phyloP scores from a whole-genome alignment of 2,329 filamentous ascomycete genomes.

The Thermothelomyces thermophilus region DNA sequence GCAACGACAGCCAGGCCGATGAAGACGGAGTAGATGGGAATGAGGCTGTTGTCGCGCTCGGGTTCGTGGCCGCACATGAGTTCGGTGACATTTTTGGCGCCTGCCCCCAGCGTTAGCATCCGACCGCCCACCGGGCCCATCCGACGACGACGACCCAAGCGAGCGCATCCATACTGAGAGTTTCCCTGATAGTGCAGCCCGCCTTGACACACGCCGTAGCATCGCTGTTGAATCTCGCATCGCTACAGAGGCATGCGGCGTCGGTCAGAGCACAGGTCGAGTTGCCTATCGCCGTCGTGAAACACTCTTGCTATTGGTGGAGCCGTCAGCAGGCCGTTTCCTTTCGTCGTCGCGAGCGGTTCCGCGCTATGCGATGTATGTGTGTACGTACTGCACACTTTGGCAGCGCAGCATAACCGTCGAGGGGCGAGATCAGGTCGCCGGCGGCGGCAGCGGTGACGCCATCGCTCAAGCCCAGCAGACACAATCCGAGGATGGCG shows the following conservation, averaged over 20 bases:
- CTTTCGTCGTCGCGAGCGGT: neutral
- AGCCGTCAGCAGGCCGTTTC: neutral
- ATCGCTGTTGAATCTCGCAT: slow-evolving; percentile 27
- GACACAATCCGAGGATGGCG: slow-evolving; percentile 17
- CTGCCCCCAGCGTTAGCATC: slow-evolving; percentile 9
- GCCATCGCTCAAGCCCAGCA: slow-evolving; percentile 7
- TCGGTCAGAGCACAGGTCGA: neutral
- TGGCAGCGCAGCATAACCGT: slow-evolving; percentile 6
- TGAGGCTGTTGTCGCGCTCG: slow-evolving; percentile 8
- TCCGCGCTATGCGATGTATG: neutral
- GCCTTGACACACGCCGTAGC: slow-evolving; percentile 11
- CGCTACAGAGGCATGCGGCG: slow-evolving; percentile 29
- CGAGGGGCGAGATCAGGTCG: slow-evolving; percentile 3
- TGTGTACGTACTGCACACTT: slow-evolving; percentile 14
- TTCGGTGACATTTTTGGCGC: slow-evolving; percentile 15
- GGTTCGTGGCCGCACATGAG: slow-evolving; percentile 11
- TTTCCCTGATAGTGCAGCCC: slow-evolving; percentile 14
- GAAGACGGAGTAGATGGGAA: slow-evolving; percentile 18
- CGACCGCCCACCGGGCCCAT: neutral
- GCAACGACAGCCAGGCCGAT: slow-evolving; percentile 18
- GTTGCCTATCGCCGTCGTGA: neutral
- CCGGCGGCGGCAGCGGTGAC: slow-evolving; percentile 1
- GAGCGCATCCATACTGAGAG: slow-evolving; percentile 12
- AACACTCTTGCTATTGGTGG: neutral
- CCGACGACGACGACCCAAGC: neutral